phyloP scores from a whole-genome alignment of 148 eudicot genomes.

The Diospyros lotus region DNA sequence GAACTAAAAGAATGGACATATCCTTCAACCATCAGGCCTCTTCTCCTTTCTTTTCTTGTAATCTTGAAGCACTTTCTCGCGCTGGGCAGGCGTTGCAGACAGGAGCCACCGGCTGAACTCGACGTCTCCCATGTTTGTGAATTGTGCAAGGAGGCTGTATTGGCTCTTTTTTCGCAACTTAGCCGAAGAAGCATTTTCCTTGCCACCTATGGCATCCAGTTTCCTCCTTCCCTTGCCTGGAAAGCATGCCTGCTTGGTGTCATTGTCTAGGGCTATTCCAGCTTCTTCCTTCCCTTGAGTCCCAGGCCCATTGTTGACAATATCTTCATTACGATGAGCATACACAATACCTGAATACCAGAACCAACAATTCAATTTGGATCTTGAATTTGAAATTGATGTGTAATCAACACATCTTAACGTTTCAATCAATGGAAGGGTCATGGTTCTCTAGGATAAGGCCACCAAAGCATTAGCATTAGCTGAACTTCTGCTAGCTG shows the following conservation, averaged over 20 bases:
- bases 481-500: not conserved
- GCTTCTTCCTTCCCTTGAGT: slow-evolving; percentile 16
- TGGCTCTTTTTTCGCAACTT: slow-evolving; percentile 45
- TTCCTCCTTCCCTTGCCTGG: slow-evolving; percentile 21
- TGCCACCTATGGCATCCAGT: slow-evolving; percentile 10
- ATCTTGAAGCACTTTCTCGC: slow-evolving; percentile 48
- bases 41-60: slow-evolving; percentile 26
- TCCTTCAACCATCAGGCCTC: too few species aligned
- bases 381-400: not conserved
- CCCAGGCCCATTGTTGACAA: slow-evolving; percentile 54
- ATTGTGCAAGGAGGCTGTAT: slow-evolving; percentile 46
- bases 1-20: too few species aligned
- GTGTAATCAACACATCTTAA: not conserved
- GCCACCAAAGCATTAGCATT: too few species aligned
- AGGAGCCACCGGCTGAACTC: slow-evolving; percentile 23
- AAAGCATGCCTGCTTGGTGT: slow-evolving; percentile 16
- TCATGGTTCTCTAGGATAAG: too few species aligned
- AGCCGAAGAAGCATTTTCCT: slow-evolving; percentile 17
- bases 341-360: slow-evolving; percentile 64
- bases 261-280: slow-evolving; percentile 3
- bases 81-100: slow-evolving; percentile 48
- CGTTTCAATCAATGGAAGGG: not conserved
- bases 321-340: slow-evolving; percentile 82
- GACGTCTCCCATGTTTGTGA: not conserved
- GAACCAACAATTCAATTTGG: slow-evolving; percentile 4